These are phyloP conservation scores for Boletus hoseneyae DNA, from an alignment of 1,284 basidiomycete genomes.

Conservation along the genomic window DNA sequence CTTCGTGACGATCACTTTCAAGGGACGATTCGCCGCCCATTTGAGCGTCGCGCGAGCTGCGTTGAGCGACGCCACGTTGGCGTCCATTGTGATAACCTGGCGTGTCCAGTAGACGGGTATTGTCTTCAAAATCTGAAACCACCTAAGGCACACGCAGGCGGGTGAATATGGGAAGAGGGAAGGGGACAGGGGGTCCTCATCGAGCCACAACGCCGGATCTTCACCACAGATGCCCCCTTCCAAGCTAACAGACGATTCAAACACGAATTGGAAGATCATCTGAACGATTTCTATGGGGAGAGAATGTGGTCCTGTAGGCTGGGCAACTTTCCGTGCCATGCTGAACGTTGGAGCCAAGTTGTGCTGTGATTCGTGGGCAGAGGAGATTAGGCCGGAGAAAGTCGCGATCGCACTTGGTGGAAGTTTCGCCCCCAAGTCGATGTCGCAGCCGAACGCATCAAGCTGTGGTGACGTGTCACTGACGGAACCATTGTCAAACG, in stretches of 20 bases:
- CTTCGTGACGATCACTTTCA: slow-evolving; percentile 13
- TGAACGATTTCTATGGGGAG: slow-evolving; percentile 13
- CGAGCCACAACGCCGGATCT: neutral
- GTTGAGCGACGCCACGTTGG: neutral
- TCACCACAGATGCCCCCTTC: neutral
- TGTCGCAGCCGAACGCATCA: neutral
- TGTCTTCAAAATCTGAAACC: slow-evolving; percentile 10
- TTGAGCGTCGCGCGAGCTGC: neutral
- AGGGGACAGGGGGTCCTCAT: slow-evolving; percentile 12
- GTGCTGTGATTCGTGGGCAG: neutral
- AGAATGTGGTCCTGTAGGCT: neutral
- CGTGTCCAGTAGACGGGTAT: slow-evolving; percentile 12
- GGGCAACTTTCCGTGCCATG: neutral
- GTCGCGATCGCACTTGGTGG: slow-evolving; percentile 5
- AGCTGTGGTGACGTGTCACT: neutral
- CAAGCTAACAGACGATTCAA: slow-evolving; percentile 6
- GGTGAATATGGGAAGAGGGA: slow-evolving; percentile 16
- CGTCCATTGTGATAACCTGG: slow-evolving; percentile 11
- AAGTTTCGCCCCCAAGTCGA: neutral
- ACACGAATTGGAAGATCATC: slow-evolving; percentile 12
- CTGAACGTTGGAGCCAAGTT: neutral
- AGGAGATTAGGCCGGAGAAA: slow-evolving; percentile 9
- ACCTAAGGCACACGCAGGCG: slow-evolving; percentile 11
- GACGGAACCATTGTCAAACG: neutral
- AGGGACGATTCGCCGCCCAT: slow-evolving; percentile 4